Conservation (phyloP, 129 eudicot genomes). For the Calendula officinalis region DNA sequence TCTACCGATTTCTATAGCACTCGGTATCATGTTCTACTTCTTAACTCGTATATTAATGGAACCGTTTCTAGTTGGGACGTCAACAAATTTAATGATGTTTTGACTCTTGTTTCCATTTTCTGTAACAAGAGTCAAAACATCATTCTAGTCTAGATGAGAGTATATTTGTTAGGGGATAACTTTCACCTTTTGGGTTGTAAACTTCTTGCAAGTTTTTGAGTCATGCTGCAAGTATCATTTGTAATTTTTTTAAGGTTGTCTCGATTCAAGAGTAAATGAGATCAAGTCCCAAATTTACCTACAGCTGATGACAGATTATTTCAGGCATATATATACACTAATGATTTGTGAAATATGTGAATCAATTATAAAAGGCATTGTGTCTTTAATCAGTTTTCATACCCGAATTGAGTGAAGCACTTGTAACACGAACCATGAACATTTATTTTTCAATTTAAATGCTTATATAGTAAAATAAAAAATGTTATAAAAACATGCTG, state of each 20-base stretch:
- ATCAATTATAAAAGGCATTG: too few relatives aligned
- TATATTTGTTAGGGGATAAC: constrained; percentile 17
- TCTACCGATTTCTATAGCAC: constrained; percentile 85
- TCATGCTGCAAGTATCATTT: constrained; percentile 12
- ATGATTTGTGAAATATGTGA: too few relatives aligned
- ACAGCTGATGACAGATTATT: not conserved
- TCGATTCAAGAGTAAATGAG: constrained; percentile 29
- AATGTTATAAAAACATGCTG: too few relatives aligned
- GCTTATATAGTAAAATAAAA: too few relatives aligned
- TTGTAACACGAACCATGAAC: too few relatives aligned
- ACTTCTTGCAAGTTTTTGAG: constrained; percentile 16
- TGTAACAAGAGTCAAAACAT: constrained; percentile 14
- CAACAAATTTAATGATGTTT: constrained; percentile 86
- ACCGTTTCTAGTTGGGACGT: constrained; percentile 90
- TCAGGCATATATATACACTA: too few relatives aligned
- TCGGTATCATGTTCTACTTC: constrained; percentile 91
- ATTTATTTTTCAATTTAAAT: too few relatives aligned
- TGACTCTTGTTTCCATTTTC: constrained; percentile 29
- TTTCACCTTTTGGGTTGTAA: constrained; percentile 25
- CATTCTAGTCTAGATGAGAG: constrained; percentile 14
- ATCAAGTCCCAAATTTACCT: constrained; percentile 15
- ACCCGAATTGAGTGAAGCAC: too few relatives aligned
- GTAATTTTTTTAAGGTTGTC: constrained; percentile 19
- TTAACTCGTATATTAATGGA: constrained; percentile 88
- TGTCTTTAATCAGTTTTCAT: too few relatives aligned